phyloP scores from a whole-genome alignment of 805 yeast genomes.

The Metschnikowia lunata region DNA sequence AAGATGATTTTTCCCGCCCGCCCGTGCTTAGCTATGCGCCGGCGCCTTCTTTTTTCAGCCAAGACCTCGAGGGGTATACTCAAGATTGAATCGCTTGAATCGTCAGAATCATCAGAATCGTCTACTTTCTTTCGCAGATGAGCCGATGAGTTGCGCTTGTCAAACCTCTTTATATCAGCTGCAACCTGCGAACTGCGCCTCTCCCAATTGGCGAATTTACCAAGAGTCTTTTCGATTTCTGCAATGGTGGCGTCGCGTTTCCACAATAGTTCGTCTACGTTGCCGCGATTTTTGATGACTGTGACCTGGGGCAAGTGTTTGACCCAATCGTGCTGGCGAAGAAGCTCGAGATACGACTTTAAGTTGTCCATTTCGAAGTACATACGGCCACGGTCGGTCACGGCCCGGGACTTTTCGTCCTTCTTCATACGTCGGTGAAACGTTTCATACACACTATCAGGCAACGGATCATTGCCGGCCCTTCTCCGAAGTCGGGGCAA shows the following conservation, averaged over 20 bases:
- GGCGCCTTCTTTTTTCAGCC: constrained; percentile 19
- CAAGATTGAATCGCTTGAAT: constrained; percentile 14
- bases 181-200: constrained; percentile 26
- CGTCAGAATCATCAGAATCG: constrained; percentile 2
- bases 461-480: constrained; percentile 37
- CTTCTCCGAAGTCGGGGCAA: constrained; percentile 21
- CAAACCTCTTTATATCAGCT: constrained; percentile 19
- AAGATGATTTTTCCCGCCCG: constrained; percentile 9
- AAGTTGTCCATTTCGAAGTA: constrained; percentile 55
- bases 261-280: constrained; percentile 45
- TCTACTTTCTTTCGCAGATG: neutral
- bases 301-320: constrained; percentile 45
- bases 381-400: constrained; percentile 50
- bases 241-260: constrained; percentile 51
- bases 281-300: constrained; percentile 42
- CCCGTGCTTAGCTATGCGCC: constrained; percentile 13
- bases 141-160: neutral
- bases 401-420: constrained; percentile 58
- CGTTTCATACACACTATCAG: constrained; percentile 38
- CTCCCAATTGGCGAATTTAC: constrained; percentile 38
- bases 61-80: constrained; percentile 22
- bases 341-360: constrained; percentile 38
- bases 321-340: constrained; percentile 45
- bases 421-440: constrained; percentile 59
- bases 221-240: constrained; percentile 39